phyloP scores from a whole-genome alignment of 2,329 filamentous ascomycete species.

The Neoarthrinium moseri region DNA sequence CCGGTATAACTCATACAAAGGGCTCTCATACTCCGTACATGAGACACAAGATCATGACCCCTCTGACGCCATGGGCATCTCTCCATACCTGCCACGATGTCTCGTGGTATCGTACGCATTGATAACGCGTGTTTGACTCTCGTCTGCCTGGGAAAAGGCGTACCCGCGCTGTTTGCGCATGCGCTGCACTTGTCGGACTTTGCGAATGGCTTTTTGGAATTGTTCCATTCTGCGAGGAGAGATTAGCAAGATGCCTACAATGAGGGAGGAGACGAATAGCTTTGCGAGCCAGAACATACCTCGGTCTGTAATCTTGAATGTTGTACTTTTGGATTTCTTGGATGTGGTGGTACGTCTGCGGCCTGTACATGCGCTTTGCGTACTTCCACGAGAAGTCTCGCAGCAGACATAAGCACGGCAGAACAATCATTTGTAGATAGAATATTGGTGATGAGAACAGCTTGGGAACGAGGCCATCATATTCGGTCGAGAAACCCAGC shows the following conservation, averaged over 20 bases:
- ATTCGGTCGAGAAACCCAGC: constrained; percentile 78
- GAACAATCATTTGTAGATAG: constrained; percentile 82
- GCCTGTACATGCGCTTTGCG: constrained; percentile 93
- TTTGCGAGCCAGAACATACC: constrained; percentile 56
- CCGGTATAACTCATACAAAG: too few relatives aligned
- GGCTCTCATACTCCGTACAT: constrained; percentile 1
- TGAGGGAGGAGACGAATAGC: not conserved
- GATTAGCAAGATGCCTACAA: too few relatives aligned
- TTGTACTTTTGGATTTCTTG: constrained; percentile 99
- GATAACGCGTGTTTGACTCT: constrained; percentile 89
- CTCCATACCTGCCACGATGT: constrained; percentile 86
- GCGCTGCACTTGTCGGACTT: constrained; percentile 95
- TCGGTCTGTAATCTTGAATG: constrained; percentile 95
- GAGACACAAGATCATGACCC: constrained; percentile 4
- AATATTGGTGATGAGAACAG: constrained; percentile 82
- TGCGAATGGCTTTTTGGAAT: constrained; percentile 98
- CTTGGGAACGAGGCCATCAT: constrained; percentile 77
- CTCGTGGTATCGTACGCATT: constrained; percentile 98
- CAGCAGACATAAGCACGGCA: constrained; percentile 79
- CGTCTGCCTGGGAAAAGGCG: constrained; percentile 96
- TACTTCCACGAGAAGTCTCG: constrained; percentile 98
- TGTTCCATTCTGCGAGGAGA: constrained; percentile 83
- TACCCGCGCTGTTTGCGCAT: constrained; percentile 99
- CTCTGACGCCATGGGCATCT: constrained; percentile 65
- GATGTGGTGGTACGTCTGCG: constrained; percentile 95